Percentiles rank a stretch among this genome's conserved stretches.
Conservation (phyloP, 768 basidiomycete species). For the Dioszegia hungarica region DNA sequence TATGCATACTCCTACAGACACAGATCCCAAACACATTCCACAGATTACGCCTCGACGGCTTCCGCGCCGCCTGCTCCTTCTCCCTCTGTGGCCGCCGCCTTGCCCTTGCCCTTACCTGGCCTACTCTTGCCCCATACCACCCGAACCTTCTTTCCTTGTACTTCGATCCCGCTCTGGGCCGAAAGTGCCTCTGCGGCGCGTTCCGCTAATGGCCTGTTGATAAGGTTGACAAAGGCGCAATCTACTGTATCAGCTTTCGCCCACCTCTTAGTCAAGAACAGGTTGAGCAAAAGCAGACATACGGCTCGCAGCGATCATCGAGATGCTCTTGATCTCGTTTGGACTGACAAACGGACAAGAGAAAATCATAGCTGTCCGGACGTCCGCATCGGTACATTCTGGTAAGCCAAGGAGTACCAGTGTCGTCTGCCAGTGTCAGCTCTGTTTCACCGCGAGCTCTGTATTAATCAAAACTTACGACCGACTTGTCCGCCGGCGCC, state of each 20-base stretch:
- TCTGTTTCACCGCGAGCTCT: not conserved
- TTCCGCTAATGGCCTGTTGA: slow-evolving; percentile 74
- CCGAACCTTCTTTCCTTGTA: slow-evolving; percentile 66
- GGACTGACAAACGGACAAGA: slow-evolving; percentile 44
- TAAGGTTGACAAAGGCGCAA: slow-evolving; percentile 95
- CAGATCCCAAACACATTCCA: not conserved
- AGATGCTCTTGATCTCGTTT: slow-evolving; percentile 35
- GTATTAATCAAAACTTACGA: slow-evolving; percentile 58
- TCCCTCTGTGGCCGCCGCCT: not conserved
- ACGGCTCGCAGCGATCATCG: slow-evolving; percentile 45
- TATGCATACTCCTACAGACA: not conserved
- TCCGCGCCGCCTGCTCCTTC: too few relatives aligned
- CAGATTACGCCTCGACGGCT: not conserved
- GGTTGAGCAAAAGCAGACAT: slow-evolving; percentile 14
- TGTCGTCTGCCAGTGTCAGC: slow-evolving; percentile 35
- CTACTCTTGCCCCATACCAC: slow-evolving; percentile 87
- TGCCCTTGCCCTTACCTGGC: slow-evolving; percentile 38
- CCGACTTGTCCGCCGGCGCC: slow-evolving; percentile 78
- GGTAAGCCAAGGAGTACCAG: slow-evolving; percentile 45
- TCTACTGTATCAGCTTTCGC: slow-evolving; percentile 11
- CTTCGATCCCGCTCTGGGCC: slow-evolving; percentile 68
- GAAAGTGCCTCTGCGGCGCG: slow-evolving; percentile 81
- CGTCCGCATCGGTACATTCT: slow-evolving; percentile 36
- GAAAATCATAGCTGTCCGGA: slow-evolving; percentile 32
- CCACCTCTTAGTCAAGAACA: not conserved